Percentiles rank a stretch among this genome's conserved stretches.
Evolutionary conservation across 208 protist genomes (phyloP).

Genomic region (Trypanosoma vivax): DNA sequence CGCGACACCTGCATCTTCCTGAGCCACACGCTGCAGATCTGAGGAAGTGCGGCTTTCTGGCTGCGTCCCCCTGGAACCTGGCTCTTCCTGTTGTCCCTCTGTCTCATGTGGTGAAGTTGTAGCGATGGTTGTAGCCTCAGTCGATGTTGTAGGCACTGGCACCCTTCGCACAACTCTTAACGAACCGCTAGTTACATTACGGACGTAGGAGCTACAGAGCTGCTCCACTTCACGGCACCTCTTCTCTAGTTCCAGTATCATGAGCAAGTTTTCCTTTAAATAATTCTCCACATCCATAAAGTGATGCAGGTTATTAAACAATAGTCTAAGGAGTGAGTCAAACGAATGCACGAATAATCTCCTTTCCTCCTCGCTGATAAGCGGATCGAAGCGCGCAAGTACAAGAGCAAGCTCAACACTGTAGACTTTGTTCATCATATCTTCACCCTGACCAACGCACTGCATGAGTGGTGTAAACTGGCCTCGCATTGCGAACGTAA

Average conservation of each 20-base stretch:
- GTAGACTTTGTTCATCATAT: conserved; percentile 44
- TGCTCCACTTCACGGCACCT: conserved; percentile 28
- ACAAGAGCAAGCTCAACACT: conserved; percentile 67
- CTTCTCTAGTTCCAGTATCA: conserved; percentile 37
- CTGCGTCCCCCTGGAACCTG: not conserved
- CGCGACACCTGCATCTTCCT: not conserved
- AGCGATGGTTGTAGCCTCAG: not conserved
- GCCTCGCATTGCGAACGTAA: conserved; percentile 45
- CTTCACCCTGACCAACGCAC: conserved; percentile 26
- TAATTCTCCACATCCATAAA: conserved; percentile 26
- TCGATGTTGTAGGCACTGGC: not conserved
- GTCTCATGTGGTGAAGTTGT: not conserved
- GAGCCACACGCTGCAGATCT: conserved; percentile 6
- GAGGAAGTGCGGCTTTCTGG: not conserved
- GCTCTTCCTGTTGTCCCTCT: not conserved
- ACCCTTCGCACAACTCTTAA: not conserved
- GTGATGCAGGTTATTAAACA: conserved; percentile 35
- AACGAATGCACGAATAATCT: conserved; percentile 62
- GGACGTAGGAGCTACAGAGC: conserved; percentile 6
- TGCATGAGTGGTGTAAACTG: conserved; percentile 63
- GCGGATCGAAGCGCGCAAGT: conserved; percentile 58
- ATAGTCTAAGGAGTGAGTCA: conserved; percentile 40
- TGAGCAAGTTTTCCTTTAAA: conserved; percentile 31
- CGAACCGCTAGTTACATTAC: not conserved
- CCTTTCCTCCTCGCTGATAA: conserved; percentile 57